Evolutionary conservation across 2,329 filamentous ascomycete genomes (phyloP).

Genomic region (Fusarium concolor): DNA sequence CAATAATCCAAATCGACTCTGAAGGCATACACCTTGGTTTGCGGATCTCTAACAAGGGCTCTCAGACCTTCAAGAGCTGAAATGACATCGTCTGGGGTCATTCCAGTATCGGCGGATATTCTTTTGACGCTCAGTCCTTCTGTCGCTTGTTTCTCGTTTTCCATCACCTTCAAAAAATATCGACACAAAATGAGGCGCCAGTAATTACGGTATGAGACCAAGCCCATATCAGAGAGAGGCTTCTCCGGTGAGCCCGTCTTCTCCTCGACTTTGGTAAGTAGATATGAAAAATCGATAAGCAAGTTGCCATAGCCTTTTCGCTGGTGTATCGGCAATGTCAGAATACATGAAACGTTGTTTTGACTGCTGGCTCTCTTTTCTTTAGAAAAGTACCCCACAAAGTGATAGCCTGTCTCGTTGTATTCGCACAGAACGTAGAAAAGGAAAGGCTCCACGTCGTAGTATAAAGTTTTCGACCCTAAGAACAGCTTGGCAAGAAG

Average conservation of each 20-base stretch:
- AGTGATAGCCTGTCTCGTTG: slow-evolving; percentile 90
- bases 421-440: slow-evolving; percentile 98
- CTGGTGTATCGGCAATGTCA: slow-evolving; percentile 96
- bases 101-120: slow-evolving; percentile 89
- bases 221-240: slow-evolving; percentile 95
- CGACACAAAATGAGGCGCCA: slow-evolving; percentile 92
- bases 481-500: slow-evolving; percentile 95
- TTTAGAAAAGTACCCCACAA: slow-evolving; percentile 99
- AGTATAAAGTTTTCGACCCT: slow-evolving; percentile 98
- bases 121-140: slow-evolving; percentile 70
- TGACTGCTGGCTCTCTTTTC: slow-evolving; percentile 94
- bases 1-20: slow-evolving; percentile 89
- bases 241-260: slow-evolving; percentile 98
- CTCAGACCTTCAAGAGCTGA: slow-evolving; percentile 91
- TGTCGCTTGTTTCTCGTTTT: slow-evolving; percentile 49
- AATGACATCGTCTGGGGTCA: slow-evolving; percentile 96
- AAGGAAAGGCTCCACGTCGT: slow-evolving; percentile 95
- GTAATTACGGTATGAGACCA: slow-evolving; percentile 97
- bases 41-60: slow-evolving; percentile 88
- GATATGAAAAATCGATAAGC: slow-evolving; percentile 97
- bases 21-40: slow-evolving; percentile 89
- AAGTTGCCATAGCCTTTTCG: slow-evolving; percentile 97
- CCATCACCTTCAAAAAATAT: slow-evolving; percentile 72
- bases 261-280: slow-evolving; percentile 90
- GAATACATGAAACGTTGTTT: slow-evolving; percentile 97